Evolutionary conservation across 306 rosid genomes (phyloP).

Genomic region (Ammopiptanthus mongolicus): DNA sequence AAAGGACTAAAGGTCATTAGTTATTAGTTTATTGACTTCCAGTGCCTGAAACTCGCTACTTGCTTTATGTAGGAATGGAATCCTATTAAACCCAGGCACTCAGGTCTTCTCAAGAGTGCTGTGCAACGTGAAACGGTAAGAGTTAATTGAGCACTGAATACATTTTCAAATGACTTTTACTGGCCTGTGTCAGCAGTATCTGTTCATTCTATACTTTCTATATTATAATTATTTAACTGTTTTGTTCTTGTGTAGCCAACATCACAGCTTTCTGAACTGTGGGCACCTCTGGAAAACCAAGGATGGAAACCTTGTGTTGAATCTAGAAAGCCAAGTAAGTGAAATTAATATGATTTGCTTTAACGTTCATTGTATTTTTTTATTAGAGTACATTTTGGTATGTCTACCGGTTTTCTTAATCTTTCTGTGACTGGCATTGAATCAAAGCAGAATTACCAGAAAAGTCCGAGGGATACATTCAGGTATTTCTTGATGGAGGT

Average conservation of each 20-base stretch:
- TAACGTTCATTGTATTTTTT: not conserved
- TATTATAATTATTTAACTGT: not conserved
- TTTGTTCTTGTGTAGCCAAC: conserved; percentile 43
- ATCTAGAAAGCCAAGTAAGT: conserved; percentile 61
- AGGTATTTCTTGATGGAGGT: conserved; percentile 97
- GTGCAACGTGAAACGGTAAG: conserved; percentile 72
- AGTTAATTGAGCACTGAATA: conserved; percentile 26
- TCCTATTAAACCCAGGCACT: conserved; percentile 79
- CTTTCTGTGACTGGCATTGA: conserved; percentile 9
- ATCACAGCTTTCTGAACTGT: conserved; percentile 51
- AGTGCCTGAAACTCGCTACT: conserved; percentile 5
- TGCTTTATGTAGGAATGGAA: conserved; percentile 57
- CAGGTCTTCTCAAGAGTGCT: conserved; percentile 74
- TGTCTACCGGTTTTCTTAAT: conserved; percentile 4
- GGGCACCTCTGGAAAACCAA: conserved; percentile 68
- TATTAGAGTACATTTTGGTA: not conserved
- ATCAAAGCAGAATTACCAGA: conserved; percentile 68
- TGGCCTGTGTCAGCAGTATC: not conserved
- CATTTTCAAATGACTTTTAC: conserved; percentile 11
- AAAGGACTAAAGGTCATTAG: not conserved
- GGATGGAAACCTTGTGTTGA: conserved; percentile 63
- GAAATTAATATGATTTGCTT: not conserved
- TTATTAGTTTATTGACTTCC: not conserved
- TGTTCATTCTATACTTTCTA: not conserved
- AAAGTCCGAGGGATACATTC: conserved; percentile 76